Evolutionary conservation across 805 yeast species (phyloP).

Genomic region (Suhomyces vadensis): DNA sequence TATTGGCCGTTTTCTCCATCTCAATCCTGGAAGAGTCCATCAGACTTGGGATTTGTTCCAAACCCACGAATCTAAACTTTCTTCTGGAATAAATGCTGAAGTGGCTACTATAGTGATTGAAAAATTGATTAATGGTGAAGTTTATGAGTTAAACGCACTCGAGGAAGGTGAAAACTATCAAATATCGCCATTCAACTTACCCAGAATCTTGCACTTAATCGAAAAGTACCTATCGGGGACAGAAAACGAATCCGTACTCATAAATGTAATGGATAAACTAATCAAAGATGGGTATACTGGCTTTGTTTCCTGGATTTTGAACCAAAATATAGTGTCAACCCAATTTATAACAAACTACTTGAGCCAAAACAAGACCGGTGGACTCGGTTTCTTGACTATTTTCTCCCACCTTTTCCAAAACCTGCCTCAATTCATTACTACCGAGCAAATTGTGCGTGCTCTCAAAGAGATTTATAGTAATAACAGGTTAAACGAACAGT

Average conservation of each 20-base stretch:
- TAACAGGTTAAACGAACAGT: not conserved
- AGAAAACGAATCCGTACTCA: not conserved
- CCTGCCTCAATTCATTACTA: slow-evolving; percentile 5
- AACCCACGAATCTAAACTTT: slow-evolving; percentile 14
- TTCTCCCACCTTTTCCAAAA: slow-evolving; percentile 7
- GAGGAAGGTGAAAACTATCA: slow-evolving; percentile 22
- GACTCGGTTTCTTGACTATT: slow-evolving; percentile 1
- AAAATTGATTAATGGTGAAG: slow-evolving; percentile 42
- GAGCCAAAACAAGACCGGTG: not conserved
- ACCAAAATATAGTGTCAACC: not conserved
- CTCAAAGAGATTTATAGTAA: not conserved
- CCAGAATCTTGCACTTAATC: slow-evolving; percentile 5
- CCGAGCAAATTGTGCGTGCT: slow-evolving; percentile 5
- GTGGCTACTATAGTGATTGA: slow-evolving; percentile 28
- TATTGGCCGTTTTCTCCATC: slow-evolving; percentile 28
- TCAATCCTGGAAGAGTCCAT: slow-evolving; percentile 56
- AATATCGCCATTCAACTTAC: slow-evolving; percentile 1
- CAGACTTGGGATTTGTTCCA: slow-evolving; percentile 50
- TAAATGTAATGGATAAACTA: not conserved
- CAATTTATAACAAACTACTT: slow-evolving; percentile 3
- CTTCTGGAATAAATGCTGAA: slow-evolving; percentile 22
- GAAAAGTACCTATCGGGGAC: not conserved
- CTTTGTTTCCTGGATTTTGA: not conserved
- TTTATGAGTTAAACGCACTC: slow-evolving; percentile 23
- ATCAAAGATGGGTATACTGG: slow-evolving; percentile 4